Percentiles rank a stretch among this genome's conserved stretches.
phyloP scores from a whole-genome alignment of 176 grass and related monocot genomes.

The Oryza meridionalis region DNA sequence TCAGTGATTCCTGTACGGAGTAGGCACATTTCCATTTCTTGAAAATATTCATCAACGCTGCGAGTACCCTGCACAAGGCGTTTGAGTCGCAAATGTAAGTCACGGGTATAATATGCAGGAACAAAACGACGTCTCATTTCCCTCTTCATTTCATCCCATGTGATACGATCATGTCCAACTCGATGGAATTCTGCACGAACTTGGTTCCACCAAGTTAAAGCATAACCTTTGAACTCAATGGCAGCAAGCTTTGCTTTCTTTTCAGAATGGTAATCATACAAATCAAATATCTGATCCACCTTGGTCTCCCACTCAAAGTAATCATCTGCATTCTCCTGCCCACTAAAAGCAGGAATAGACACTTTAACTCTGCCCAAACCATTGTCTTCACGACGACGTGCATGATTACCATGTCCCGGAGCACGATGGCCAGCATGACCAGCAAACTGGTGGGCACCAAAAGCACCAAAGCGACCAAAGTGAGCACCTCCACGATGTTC shows the following conservation, averaged over 20 bases:
- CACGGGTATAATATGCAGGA: neutral
- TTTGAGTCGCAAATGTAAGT: neutral
- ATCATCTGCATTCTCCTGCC: neutral
- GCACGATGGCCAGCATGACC: neutral
- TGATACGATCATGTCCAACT: neutral
- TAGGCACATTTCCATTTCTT: too few relatives aligned
- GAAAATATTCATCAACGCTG: too few relatives aligned
- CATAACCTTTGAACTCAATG: neutral
- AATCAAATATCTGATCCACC: constrained; percentile 6
- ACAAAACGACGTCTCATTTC: constrained; percentile 1
- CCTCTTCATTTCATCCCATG: constrained; percentile 7
- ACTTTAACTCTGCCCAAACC: neutral
- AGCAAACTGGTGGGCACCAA: too few relatives aligned
- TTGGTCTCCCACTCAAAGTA: constrained; percentile 20
- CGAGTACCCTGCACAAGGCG: neutral
- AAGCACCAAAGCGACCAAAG: too few relatives aligned
- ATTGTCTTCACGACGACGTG: neutral
- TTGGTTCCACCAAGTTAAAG: constrained; percentile 11
- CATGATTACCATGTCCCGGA: neutral
- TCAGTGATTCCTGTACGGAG: too few relatives aligned
- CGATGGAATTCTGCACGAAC: neutral
- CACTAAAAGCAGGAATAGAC: neutral
- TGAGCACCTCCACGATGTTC: neutral
- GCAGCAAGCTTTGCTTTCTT: neutral
- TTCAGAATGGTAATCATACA: neutral